phyloP scores from a whole-genome alignment of 148 eudicot genomes.

The Vaccinium darrowii region DNA sequence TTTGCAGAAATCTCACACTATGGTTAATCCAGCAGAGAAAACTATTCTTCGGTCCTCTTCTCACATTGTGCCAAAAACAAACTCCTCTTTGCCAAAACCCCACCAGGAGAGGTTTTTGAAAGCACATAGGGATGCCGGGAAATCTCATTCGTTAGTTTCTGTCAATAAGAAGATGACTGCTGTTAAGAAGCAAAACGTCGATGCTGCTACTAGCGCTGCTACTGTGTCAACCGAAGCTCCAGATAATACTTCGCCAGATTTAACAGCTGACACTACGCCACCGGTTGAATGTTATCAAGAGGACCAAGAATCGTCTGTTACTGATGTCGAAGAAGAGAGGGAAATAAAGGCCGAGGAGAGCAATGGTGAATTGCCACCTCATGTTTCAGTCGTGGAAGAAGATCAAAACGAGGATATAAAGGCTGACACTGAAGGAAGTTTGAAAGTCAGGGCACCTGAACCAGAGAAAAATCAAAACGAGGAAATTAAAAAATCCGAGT shows the following conservation, averaged over 20 bases:
- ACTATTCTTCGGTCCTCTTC: background rate
- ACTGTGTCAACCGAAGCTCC: background rate
- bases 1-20: conserved; percentile 22
- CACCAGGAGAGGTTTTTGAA: background rate
- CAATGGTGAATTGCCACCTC: conserved; percentile 2
- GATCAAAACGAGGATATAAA: conserved; percentile 4
- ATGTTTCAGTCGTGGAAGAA: conserved; percentile 8
- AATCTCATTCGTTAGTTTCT: background rate
- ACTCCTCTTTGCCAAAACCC: conserved; percentile 3
- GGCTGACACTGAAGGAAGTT: background rate
- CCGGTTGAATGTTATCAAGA: background rate
- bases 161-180: background rate
- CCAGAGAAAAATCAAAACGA: background rate
- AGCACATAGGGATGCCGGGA: background rate
- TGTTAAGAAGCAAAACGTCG: background rate
- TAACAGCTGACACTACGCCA: background rate
- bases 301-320: conserved; percentile 9
- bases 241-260: background rate
- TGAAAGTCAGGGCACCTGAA: background rate
- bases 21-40: background rate
- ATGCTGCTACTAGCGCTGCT: background rate
- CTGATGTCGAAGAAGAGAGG: conserved; percentile 23
- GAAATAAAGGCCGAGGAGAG: background rate
- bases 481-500: background rate
- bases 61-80: background rate